Base-by-base conservation (phyloP, 2,329 filamentous ascomycete species). In the Ascochyta clinopodiicola region DNA sequence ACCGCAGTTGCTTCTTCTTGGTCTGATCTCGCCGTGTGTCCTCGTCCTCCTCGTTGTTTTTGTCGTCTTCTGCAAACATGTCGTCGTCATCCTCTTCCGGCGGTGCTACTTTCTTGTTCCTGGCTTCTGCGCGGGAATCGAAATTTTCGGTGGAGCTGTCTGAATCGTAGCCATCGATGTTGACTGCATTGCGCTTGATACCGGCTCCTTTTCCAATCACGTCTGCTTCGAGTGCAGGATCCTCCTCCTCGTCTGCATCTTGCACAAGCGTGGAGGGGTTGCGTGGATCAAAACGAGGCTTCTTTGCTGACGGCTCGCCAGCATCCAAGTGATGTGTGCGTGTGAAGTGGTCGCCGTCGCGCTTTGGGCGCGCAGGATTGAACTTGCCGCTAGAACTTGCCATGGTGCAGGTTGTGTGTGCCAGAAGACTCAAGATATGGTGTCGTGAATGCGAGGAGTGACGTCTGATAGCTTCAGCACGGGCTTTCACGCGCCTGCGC, bases 121-220 rank as follows among this genome's bases (percentile, higher is more conserved):
- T 79, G 51, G 83, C 83, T 55, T 88, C 86, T 6, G 90, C 89
- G 46, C 90, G 85, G 29, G 84, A 84, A 64, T 95, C 86, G 74
- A 96, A 96, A 39, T 90, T 92, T 71, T 98, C 95, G 62, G 96
- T 94, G 47, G 94, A 96, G 53, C 84, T 87, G 76, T 99, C 95
- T 9, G 90, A 95, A 66, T 98, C 94, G 78, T 98, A 99, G 45
- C 95, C 95, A 70, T 98, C 95, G 36, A 99, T 87, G 70, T 98
- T 97, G 51, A 99, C 91, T 0, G 94, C 95, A 64, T 94, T 94
- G 60, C 95, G 91, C 75, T 96, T 96, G 0, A 92, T 91, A 36
- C 86, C 84, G 1, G 86, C 86, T 17, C 86, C 83, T 47, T 84
- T 84, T 15, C 93, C 92, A 62, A 98, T 97, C 35, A 97, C 93